phyloP scores from a whole-genome alignment of 345 rosid species.

The Aquilaria malaccensis region DNA sequence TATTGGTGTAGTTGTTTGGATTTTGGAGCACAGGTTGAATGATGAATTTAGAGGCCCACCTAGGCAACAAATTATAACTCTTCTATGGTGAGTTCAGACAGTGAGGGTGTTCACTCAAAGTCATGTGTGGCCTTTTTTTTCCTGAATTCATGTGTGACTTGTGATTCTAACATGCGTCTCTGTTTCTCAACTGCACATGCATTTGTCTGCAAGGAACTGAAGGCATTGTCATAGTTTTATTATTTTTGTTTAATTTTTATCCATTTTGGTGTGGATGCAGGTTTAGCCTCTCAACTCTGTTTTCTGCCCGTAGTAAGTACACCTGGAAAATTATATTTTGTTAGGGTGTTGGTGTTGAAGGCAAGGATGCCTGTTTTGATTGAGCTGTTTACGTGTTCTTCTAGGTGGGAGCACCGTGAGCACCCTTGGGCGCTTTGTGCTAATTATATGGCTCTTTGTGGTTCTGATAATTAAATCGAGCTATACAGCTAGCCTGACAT shows the following conservation, averaged over 20 bases:
- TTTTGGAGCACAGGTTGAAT: constrained; percentile 84
- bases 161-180: too few relatives aligned
- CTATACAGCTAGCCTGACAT: constrained; percentile 95
- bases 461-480: constrained; percentile 90
- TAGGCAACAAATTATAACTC: constrained; percentile 56
- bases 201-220: too few relatives aligned
- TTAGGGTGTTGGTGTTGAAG: neutral
- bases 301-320: constrained; percentile 84
- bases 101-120: too few relatives aligned
- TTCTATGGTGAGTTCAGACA: constrained; percentile 60
- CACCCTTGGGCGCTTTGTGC: constrained; percentile 77
- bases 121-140: too few relatives aligned
- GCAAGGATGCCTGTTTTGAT: constrained; percentile 11
- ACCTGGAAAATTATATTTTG: neutral
- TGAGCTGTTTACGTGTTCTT: constrained; percentile 16
- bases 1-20: constrained; percentile 86
- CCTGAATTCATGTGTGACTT: too few relatives aligned
- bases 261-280: constrained; percentile 45
- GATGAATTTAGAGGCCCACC: constrained; percentile 97
- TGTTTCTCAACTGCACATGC: too few relatives aligned
- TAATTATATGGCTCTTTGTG: constrained; percentile 86
- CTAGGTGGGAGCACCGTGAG: constrained; percentile 83
- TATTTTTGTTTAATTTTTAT: constrained; percentile 14
- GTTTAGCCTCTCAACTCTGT: constrained; percentile 95
- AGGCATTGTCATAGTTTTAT: too few relatives aligned